Evolutionary conservation across 306 rosid genomes (phyloP).

Genomic region (Delonix regia): DNA sequence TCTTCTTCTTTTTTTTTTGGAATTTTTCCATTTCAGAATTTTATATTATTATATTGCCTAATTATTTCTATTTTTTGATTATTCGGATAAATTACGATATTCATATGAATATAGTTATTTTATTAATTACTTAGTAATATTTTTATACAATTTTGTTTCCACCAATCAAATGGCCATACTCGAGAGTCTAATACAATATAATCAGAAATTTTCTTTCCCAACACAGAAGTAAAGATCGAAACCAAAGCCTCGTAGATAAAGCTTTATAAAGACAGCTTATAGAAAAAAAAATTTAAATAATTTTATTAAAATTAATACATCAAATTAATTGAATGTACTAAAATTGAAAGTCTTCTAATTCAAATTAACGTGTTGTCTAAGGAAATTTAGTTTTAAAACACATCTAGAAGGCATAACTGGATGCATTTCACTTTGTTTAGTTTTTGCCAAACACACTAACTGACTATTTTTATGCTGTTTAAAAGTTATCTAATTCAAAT

Average conservation of each 20-base stretch:
- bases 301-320: too few relatives aligned
- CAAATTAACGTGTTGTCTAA: background rate
- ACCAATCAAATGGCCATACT: conserved; percentile 15
- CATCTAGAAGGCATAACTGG: background rate
- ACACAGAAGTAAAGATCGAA: background rate
- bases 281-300: too few relatives aligned
- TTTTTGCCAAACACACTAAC: background rate
- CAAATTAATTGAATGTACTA: too few relatives aligned
- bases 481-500: conserved; percentile 3
- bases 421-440: background rate
- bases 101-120: background rate
- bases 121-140: background rate
- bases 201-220: conserved; percentile 15
- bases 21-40: too few relatives aligned
- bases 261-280: background rate
- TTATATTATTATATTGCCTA: too few relatives aligned
- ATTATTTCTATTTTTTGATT: too few relatives aligned
- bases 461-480: conserved; percentile 18
- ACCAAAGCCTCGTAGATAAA: background rate
- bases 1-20: too few relatives aligned
- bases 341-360: background rate
- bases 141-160: conserved; percentile 18
- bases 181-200: conserved; percentile 8
- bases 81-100: too few relatives aligned
- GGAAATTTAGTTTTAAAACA: background rate